Evolutionary conservation across 805 yeast species (phyloP).

Genomic region (Candida namnaoensis): DNA sequence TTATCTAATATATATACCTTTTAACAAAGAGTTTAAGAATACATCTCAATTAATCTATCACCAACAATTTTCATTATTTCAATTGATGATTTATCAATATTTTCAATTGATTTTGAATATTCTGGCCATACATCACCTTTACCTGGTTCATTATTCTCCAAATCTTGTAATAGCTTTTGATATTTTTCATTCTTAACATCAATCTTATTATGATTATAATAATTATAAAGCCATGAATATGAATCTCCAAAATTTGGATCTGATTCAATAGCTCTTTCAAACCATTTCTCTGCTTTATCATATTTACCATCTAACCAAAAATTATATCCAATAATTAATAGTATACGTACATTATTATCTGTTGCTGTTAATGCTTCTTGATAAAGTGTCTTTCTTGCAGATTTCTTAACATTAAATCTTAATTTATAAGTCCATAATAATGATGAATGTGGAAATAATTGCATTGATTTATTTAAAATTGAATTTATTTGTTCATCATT

Average conservation of each 20-base stretch:
- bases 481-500: constrained; percentile 45
- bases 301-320: constrained; percentile 61
- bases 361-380: constrained; percentile 68
- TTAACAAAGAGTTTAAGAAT: too few species aligned
- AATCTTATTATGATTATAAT: constrained; percentile 28
- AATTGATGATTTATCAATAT: constrained; percentile 28
- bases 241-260: constrained; percentile 63
- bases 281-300: constrained; percentile 62
- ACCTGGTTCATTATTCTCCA: constrained; percentile 42
- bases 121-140: constrained; percentile 56
- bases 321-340: constrained; percentile 56
- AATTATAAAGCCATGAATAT: constrained; percentile 60
- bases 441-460: constrained; percentile 49
- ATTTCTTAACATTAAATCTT: constrained; percentile 29
- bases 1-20: too few species aligned
- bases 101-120: constrained; percentile 38
- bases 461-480: constrained; percentile 49
- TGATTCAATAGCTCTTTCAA: constrained; percentile 54
- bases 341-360: constrained; percentile 46
- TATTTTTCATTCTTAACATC: constrained; percentile 21
- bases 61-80: constrained; percentile 28
- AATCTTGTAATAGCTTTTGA: constrained; percentile 24
- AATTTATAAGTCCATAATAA: constrained; percentile 61
- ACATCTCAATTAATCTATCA: neutral
- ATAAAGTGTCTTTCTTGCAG: constrained; percentile 48